Conservation (phyloP, 2,329 filamentous ascomycete genomes). For the Aspergillus versicolor region DNA sequence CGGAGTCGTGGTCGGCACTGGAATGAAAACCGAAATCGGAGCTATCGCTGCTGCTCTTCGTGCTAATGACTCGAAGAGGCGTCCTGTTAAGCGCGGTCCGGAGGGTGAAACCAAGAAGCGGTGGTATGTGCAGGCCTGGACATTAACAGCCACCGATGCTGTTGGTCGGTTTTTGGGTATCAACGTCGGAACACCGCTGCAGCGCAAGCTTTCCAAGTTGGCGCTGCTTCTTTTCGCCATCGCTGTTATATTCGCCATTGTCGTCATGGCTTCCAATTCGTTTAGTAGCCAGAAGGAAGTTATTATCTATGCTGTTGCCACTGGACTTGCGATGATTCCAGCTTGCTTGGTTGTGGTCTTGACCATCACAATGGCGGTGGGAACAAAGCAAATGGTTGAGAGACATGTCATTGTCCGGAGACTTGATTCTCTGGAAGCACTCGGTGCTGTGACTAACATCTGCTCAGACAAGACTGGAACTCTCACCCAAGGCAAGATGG, state of each 20-base stretch:
- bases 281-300: conserved; percentile 58
- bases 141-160: conserved; percentile 56
- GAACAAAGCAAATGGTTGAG: conserved; percentile 58
- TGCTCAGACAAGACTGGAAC: conserved; percentile 62
- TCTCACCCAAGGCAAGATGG: conserved; percentile 64
- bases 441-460: conserved; percentile 62
- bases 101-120: conserved; percentile 52
- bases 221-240: conserved; percentile 66
- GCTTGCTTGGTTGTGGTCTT: conserved; percentile 64
- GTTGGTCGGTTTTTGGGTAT: conserved; percentile 66
- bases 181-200: conserved; percentile 67
- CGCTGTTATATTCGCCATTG: conserved; percentile 67
- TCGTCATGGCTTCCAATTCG: conserved; percentile 65
- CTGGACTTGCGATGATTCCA: conserved; percentile 61
- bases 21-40: conserved; percentile 64
- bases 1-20: conserved; percentile 61
- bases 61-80: conserved; percentile 54
- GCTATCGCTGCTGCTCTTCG: conserved; percentile 65
- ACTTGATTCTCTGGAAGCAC: conserved; percentile 57
- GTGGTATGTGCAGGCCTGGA: conserved; percentile 53
- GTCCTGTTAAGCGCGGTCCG: conserved; percentile 53
- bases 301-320: conserved; percentile 64
- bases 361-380: conserved; percentile 66
- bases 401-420: conserved; percentile 59
- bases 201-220: conserved; percentile 66